Base-by-base conservation (phyloP, 1,284 basidiomycete genomes). In the Porodaedalea pini region DNA sequence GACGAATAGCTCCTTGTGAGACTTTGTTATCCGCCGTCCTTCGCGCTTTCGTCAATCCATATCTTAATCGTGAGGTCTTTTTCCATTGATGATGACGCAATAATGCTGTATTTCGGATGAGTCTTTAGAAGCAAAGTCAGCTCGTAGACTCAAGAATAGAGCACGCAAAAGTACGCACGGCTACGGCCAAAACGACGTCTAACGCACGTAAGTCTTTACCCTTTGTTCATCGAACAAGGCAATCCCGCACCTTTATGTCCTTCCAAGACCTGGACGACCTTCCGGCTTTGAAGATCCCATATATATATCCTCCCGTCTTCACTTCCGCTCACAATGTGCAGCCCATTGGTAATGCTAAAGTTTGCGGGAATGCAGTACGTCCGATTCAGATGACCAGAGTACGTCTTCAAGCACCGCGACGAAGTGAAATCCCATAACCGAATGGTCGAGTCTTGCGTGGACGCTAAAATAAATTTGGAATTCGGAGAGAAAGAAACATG, bases 381-480 rank as follows among this genome's bases (percentile, higher is more conserved):
- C 37, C 85, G 78, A 69, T 94, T 95, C 4, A 73, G 76, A 67
- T 96, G 93, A 0, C 90, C 92, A 0, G 78, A 82, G 67, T 94
- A 95, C 2, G 94, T 96, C 74, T 98, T 98, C 47, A 98, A 85
- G 62, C 94, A 92, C 61, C 90, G 88, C 10, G 90, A 90, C n/a
- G 85, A 88, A 61, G 93, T 90, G 63, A 91, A 92, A 69, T 96
- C 92, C 94, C 97, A 98, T 21, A 99, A 75, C 1, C 97, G 82
- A 56, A 98, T 85, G 0, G 90, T 92, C 4, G 90, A 94, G 68
- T 98, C 95, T 66, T 98, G 87, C 3, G 94, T 94, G 0, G 92
- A 86, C 1, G 88, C 87, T 39, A 98, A 79, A 29, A 99, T 82
- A 70, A 90, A 96, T 68, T 83, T 84, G 0, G 92, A 93, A 65